Evolutionary conservation across 1,284 basidiomycete genomes (phyloP), one percentile per base, ranked within the genome.

Genomic region (Athelia sp.): DNA sequence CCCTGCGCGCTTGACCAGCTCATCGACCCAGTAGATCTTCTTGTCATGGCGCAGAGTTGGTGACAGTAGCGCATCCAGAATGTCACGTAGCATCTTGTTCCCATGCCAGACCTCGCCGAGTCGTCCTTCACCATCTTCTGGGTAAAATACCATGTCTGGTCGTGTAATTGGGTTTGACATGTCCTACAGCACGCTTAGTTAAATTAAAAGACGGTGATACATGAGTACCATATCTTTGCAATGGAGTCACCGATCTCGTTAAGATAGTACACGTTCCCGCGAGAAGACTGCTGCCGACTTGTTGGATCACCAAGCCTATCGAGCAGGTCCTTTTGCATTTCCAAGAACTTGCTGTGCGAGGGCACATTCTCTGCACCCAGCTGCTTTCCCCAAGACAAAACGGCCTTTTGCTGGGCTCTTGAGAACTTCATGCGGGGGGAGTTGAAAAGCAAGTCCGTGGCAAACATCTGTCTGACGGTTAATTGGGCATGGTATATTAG

Each of bases 371-470:
- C n/a, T n/a, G 50, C 50, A 1, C 50, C 52, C 3, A 54, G 43
- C 10, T 51, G 50, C 15, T 45, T 47, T 1, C 50, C 47, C 52
- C 52, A 54, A 1, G 43, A 51, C 9, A 54, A 23, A 9, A 54
- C 47, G 2, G 52, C 52, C 40, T 54, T 34, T 22, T 54, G 43
- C 21, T 53, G 52, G 15, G 52, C 52, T 1, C 50, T 40, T 3
- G 52, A 53, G 29, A 53, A 53, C 3, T 47, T 46, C 14, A 54
- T 46, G 1, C 47, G 52, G 2, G 50, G 52, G 1, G 50, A 54
- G 19, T 50, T 54, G 36, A 54, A 54, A 2, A 54, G 19, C 2
- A 54, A 36, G 29, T 51, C 52, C 1, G 47, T 54, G 22, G 11
- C 17, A 11, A 34, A 11, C 32, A 34, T 34, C 32, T 34, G 17